Evolutionary conservation across 78 protist genomes (phyloP).

Genomic region (Dictyostelium discoideum): DNA sequence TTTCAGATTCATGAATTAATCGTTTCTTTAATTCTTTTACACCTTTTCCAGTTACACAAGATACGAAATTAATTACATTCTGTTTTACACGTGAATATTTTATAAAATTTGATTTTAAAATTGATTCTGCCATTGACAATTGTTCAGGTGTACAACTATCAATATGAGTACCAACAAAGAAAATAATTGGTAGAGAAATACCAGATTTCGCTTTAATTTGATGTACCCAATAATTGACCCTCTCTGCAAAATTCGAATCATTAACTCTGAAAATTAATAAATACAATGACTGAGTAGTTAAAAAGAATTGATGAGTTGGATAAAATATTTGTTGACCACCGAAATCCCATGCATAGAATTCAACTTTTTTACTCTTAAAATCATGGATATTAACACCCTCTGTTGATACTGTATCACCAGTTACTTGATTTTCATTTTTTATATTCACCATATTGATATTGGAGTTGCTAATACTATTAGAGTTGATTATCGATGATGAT

Average conservation of each 20-base stretch:
- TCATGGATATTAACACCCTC: slow-evolving; percentile 75
- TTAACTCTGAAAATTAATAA: slow-evolving; percentile 51
- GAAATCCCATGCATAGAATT: slow-evolving; percentile 77
- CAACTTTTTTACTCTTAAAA: slow-evolving; percentile 33
- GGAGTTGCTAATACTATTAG: too few species aligned
- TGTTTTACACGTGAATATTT: slow-evolving; percentile 48
- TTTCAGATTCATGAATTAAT: slow-evolving; percentile 41
- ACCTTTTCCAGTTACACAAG: slow-evolving; percentile 62
- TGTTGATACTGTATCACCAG: slow-evolving; percentile 75
- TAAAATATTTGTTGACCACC: slow-evolving; percentile 81
- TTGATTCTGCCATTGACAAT: slow-evolving; percentile 23
- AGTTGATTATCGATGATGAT: too few species aligned
- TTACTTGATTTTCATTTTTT: slow-evolving; percentile 23
- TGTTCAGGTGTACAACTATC: slow-evolving; percentile 77
- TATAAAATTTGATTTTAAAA: slow-evolving; percentile 15
- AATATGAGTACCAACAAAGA: slow-evolving; percentile 72
- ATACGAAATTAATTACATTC: slow-evolving; percentile 22
- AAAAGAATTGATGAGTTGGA: slow-evolving; percentile 84
- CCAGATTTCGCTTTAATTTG: slow-evolving; percentile 44
- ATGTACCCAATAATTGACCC: slow-evolving; percentile 75
- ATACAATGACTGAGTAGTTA: slow-evolving; percentile 44
- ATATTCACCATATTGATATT: too few species aligned
- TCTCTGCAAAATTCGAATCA: slow-evolving; percentile 66
- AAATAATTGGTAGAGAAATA: slow-evolving; percentile 31
- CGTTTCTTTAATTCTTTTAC: slow-evolving; percentile 60